Evolutionary conservation across 106 monocot species (phyloP), one percentile per base, ranked within the genome.

Genomic region (Alisma plantagoaquatica): DNA sequence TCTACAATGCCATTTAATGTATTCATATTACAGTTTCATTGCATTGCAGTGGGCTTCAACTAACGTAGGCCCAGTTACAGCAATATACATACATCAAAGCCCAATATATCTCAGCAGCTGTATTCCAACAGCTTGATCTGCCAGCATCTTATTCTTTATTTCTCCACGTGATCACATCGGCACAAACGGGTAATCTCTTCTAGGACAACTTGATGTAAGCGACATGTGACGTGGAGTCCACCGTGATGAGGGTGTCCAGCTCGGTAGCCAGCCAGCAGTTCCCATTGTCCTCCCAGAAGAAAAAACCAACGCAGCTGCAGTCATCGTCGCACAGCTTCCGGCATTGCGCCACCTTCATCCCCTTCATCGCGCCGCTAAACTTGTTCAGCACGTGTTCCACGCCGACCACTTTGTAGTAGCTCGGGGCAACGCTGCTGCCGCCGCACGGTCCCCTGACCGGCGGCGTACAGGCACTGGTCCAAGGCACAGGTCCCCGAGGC

Each of bases 181-280:
- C n/a, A n/a, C n/a, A n/a, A n/a, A n/a, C n/a, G n/a, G n/a, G n/a
- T n/a, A n/a, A n/a, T n/a, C n/a, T n/a, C n/a, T n/a, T n/a, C n/a
- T n/a, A n/a, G n/a, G n/a, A n/a, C n/a, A 59, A 61, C 57, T 81
- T 81, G 27, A 81, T 27, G 27, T 72, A 76, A 15, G 65, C 65
- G 4, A 65, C 64, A 30, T 73, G 72, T 0, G 56, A 45, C 2
- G 61, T 33, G 23, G 72, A 43, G 12, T 53, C 21, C 29, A 73
- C 68, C 29, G 56, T 69, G 23, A 16, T n/a, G 11, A 76, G 28
- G 27, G 81, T 68, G 9, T 73, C 76, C 24, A 73, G 32, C 35
- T 47, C 24, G 45, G 60, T 59, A 27, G 72, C 57, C 43, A 76
- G 19, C 81, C 68, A 77, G 46, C 81, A 82, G 52, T 53, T 64